Evolutionary conservation across 2,329 filamentous ascomycete species (phyloP), one percentile per base, ranked within the genome.

Genomic region (Dothistroma pini): DNA sequence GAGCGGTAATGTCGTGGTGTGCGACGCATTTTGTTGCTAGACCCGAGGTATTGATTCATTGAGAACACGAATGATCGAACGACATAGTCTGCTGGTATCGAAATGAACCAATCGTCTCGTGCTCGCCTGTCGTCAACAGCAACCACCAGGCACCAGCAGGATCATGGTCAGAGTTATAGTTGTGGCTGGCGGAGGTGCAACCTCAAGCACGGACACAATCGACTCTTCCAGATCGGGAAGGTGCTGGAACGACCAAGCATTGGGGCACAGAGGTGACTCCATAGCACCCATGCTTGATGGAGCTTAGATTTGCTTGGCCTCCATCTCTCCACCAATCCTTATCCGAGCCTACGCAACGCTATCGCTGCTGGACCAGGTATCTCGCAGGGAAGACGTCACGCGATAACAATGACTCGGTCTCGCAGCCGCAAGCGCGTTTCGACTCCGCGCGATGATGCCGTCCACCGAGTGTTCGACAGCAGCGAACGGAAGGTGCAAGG

Each of bases 251-350:
- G n/a, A 29, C 54, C 41, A 57, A 57, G 54, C 54, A 48, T 34
- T 19, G 8, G n/a, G n/a, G n/a, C n/a, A n/a, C n/a, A n/a, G n/a
- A 3, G 31, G 25, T 31, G 19, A 5, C 22, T 56, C 25, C 41
- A 29, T 22, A 19, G 14, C 16, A 19, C 25, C 22, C 35, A 49
- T 50, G 54, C 54, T 57, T 57, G 41, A 21, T 58, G 14, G 57
- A 51, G 57, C 57, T 58, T 58, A 31, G 54, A 9, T 54, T 58
- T 58, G 57, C 56, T 58, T 54, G 35, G 35, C 22, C 21, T 49
- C 19, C 54, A 49, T 49, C 34, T 54, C 16, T 48, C 35, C 49
- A 25, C 57, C 57, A 58, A 54, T 54, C 14, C 49, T 22, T 21
- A 12, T 34, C 22, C 35, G 41, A 48, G 32, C 35, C 31, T 41